A percentile compares a stretch with the other conserved stretches of the same genome.
Conservation (phyloP, 495 filamentous ascomycete species). For the Chlorociboria aeruginascens region DNA sequence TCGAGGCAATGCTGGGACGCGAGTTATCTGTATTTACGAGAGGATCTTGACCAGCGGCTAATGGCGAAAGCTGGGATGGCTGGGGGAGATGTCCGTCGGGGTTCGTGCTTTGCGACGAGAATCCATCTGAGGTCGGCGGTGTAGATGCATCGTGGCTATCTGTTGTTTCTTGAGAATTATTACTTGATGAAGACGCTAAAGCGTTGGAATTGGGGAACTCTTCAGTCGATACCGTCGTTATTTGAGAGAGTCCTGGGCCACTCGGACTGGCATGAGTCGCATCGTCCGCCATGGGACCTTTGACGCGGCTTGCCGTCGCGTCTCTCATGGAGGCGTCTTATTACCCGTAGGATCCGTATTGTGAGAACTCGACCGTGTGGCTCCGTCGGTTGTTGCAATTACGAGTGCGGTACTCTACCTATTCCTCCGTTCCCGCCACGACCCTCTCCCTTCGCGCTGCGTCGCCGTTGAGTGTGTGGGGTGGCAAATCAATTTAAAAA, state of each 20-base stretch:
- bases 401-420: constrained; percentile 13
- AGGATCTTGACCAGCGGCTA: constrained; percentile 38
- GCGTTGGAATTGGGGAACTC: not conserved
- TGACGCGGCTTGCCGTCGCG: constrained; percentile 10
- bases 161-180: constrained; percentile 15
- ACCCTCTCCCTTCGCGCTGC: not conserved
- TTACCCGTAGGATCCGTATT: constrained; percentile 5
- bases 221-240: not conserved
- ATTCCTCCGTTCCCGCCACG: not conserved
- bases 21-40: constrained; percentile 21
- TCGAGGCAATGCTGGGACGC: constrained; percentile 8
- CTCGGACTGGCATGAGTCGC: constrained; percentile 1
- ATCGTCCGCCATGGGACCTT: constrained; percentile 6
- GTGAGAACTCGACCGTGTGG: constrained; percentile 10
- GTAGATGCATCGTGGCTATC: constrained; percentile 16
- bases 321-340: constrained; percentile 1
- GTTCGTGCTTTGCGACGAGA: constrained; percentile 20
- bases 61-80: constrained; percentile 38
- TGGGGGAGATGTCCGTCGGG: constrained; percentile 25
- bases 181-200: constrained; percentile 3
- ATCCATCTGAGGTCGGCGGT: constrained; percentile 17
- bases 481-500: too few relatives aligned
- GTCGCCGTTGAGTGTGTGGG: too few relatives aligned
- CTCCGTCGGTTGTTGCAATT: constrained; percentile 14
- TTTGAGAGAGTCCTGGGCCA: not conserved